Evolutionary conservation across 2,329 filamentous ascomycete genomes (phyloP).

Genomic region (Aspergillus pseudoviridinutans): DNA sequence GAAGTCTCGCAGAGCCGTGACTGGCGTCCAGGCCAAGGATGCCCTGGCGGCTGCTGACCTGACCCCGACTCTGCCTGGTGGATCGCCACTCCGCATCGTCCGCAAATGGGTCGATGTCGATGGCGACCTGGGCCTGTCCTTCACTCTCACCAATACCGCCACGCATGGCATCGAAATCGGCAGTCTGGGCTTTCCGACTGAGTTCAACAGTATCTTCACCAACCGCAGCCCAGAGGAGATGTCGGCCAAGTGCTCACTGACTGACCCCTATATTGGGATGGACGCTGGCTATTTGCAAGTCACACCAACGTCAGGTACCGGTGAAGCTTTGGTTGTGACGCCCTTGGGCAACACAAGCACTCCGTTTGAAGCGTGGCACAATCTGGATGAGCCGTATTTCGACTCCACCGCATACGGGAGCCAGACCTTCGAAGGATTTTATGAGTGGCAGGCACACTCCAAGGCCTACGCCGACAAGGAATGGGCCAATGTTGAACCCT

Average conservation of each 20-base stretch:
- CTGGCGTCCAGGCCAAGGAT: constrained; percentile 18
- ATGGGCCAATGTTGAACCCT: constrained; percentile 50
- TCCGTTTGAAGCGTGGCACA: constrained; percentile 53
- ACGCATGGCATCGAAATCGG: constrained; percentile 49
- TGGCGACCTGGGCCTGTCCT: constrained; percentile 50
- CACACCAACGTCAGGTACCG: constrained; percentile 50
- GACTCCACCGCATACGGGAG: constrained; percentile 45
- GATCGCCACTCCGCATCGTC: constrained; percentile 43
- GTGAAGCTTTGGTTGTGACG: constrained; percentile 53
- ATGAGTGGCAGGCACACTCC: constrained; percentile 56
- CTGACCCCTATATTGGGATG: constrained; percentile 59
- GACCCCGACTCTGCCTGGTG: constrained; percentile 38
- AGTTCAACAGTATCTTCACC: constrained; percentile 62
- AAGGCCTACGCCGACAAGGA: constrained; percentile 55
- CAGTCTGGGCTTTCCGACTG: constrained; percentile 55
- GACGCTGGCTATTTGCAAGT: constrained; percentile 56
- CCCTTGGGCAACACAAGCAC: constrained; percentile 44
- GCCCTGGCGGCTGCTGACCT: constrained; percentile 42
- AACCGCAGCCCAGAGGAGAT: constrained; percentile 47
- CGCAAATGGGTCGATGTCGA: constrained; percentile 50
- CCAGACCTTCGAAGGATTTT: constrained; percentile 58
- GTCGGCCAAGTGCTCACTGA: constrained; percentile 50
- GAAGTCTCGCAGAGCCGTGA: constrained; percentile 36
- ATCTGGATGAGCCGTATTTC: constrained; percentile 45
- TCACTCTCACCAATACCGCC: constrained; percentile 49